These are phyloP conservation scores for Stemphylium lycopersici DNA, from an alignment of 2,329 filamentous ascomycete species.

Conservation along the genomic window DNA sequence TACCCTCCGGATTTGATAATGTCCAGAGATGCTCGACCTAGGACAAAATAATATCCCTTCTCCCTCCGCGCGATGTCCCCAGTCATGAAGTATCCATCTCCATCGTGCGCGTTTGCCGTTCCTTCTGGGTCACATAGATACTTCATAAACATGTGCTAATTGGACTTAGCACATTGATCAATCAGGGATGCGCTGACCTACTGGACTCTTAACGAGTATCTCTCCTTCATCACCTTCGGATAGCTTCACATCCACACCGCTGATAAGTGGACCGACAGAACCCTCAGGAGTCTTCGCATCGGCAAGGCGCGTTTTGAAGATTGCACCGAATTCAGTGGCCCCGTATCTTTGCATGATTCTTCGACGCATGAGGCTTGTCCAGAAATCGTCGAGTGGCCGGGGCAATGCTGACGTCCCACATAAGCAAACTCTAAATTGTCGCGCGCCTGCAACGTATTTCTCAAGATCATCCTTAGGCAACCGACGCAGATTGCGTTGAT, in stretches of 20 bases:
- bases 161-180: background rate
- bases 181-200: slow-evolving; percentile 10
- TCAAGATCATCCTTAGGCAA: slow-evolving; percentile 35
- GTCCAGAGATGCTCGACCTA: slow-evolving; percentile 60
- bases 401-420: slow-evolving; percentile 58
- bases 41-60: slow-evolving; percentile 58
- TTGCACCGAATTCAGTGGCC: slow-evolving; percentile 53
- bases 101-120: slow-evolving; percentile 54
- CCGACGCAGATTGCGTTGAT: slow-evolving; percentile 44
- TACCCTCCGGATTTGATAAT: slow-evolving; percentile 64
- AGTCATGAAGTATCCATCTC: slow-evolving; percentile 58
- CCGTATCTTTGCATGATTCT: slow-evolving; percentile 54
- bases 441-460: slow-evolving; percentile 53
- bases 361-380: slow-evolving; percentile 53
- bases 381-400: slow-evolving; percentile 59
- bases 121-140: slow-evolving; percentile 52
- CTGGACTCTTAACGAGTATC: slow-evolving; percentile 49
- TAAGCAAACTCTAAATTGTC: slow-evolving; percentile 50
- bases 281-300: slow-evolving; percentile 37
- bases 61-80: slow-evolving; percentile 52
- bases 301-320: slow-evolving; percentile 51
- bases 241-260: slow-evolving; percentile 51
- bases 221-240: slow-evolving; percentile 57
- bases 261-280: slow-evolving; percentile 46
- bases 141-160: slow-evolving; percentile 50